A percentile compares a stretch with the other conserved stretches of the same genome.
These are phyloP conservation scores for Penicillium pancosmium DNA, from an alignment of 495 filamentous ascomycete species.

Conservation along the genomic window DNA sequence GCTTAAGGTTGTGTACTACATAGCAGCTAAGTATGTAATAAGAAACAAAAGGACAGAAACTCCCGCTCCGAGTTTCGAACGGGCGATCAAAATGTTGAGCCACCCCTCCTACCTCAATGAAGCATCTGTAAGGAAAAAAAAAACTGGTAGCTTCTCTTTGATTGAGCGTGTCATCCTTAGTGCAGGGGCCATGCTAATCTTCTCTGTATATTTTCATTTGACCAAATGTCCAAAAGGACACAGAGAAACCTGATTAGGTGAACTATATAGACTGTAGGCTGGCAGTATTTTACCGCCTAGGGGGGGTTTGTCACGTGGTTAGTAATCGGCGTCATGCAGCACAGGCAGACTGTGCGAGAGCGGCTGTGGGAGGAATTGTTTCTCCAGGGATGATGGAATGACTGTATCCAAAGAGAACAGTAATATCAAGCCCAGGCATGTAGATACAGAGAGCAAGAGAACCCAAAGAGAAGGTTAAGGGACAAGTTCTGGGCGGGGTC, in stretches of 20 bases:
- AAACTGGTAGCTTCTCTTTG: conserved; percentile 83
- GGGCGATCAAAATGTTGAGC: background rate
- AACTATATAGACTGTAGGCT: background rate
- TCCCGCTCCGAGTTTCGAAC: background rate
- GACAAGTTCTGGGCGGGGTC: background rate
- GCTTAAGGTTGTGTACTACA: too few relatives aligned
- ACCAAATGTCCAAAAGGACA: conserved; percentile 76
- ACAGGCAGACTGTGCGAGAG: too few relatives aligned
- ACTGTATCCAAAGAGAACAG: too few relatives aligned
- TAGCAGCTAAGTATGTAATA: too few relatives aligned
- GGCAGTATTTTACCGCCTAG: background rate
- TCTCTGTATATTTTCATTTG: conserved; percentile 84
- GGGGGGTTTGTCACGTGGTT: background rate
- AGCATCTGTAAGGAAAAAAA: conserved; percentile 5
- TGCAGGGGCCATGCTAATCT: conserved; percentile 99
- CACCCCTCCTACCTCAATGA: conserved; percentile 1
- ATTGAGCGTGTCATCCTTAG: conserved; percentile 99
- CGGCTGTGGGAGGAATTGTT: too few relatives aligned
- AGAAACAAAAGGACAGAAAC: too few relatives aligned
- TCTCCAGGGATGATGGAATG: too few relatives aligned
- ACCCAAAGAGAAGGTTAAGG: background rate
- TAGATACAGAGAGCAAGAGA: background rate
- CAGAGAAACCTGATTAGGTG: conserved; percentile 14
- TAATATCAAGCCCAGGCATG: background rate
- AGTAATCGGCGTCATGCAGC: too few relatives aligned